These are phyloP conservation scores for Arachis monticola DNA, from an alignment of 331 rosid genomes.

Conservation along the genomic window DNA sequence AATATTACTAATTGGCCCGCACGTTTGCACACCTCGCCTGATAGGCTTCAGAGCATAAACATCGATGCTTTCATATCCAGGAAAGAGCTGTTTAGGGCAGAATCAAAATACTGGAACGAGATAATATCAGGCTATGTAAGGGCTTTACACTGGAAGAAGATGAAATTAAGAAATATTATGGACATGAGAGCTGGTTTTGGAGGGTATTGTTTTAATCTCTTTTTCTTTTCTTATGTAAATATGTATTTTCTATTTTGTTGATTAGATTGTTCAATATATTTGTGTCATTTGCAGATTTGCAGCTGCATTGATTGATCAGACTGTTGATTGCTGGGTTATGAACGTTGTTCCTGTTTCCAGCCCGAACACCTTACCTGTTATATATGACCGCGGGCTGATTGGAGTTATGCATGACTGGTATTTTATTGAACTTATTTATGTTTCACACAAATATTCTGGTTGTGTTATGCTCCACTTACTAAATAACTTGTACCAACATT, in stretches of 20 bases:
- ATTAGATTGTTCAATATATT: constrained; percentile 20
- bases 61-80: constrained; percentile 81
- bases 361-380: constrained; percentile 92
- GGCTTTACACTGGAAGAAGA: constrained; percentile 72
- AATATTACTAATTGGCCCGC: constrained; percentile 78
- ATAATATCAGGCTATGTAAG: constrained; percentile 62
- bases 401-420: constrained; percentile 98
- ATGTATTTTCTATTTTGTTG: background rate
- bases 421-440: constrained; percentile 23
- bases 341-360: constrained; percentile 93
- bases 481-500: constrained; percentile 10
- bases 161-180: constrained; percentile 82
- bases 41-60: constrained; percentile 85
- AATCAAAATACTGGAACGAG: constrained; percentile 78
- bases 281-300: constrained; percentile 73
- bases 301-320: constrained; percentile 64
- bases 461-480: constrained; percentile 2
- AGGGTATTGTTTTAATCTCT: constrained; percentile 62
- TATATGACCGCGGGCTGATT: constrained; percentile 89
- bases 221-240: constrained; percentile 11
- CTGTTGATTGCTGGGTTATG: constrained; percentile 88
- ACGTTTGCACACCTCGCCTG: constrained; percentile 80
- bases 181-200: constrained; percentile 99
- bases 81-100: constrained; percentile 91
- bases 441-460: constrained; percentile 5